Conservation (phyloP, 257 asterid species). For the Salvia splendens region DNA sequence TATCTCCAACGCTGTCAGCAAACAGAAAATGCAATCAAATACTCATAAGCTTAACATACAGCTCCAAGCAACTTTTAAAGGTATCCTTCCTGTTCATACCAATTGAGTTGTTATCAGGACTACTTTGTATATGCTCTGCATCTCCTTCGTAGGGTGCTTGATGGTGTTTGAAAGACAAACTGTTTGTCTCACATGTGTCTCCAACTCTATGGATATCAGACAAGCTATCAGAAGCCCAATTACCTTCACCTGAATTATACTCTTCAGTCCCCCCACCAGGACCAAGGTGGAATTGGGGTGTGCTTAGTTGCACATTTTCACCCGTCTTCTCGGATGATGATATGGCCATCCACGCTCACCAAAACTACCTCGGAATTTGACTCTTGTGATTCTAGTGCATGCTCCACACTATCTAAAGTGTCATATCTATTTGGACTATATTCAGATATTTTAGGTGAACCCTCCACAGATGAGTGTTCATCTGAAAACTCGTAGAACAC, state of each 20-base stretch:
- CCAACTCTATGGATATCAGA: conserved; percentile 35
- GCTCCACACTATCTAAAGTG: conserved; percentile 59
- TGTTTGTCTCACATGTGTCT: conserved; percentile 24
- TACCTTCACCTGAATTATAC: conserved; percentile 45
- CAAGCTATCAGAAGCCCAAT: conserved; percentile 51
- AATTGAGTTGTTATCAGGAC: conserved; percentile 36
- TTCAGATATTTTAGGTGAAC: conserved; percentile 62
- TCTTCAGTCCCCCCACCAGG: conserved; percentile 67
- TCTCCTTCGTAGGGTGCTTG: conserved; percentile 41
- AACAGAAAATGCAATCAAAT: conserved; percentile 9
- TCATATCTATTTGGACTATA: conserved; percentile 61
- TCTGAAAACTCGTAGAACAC: conserved; percentile 75
- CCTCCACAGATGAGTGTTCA: conserved; percentile 64
- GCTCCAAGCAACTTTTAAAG: conserved; percentile 80
- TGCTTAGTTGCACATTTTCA: conserved; percentile 59
- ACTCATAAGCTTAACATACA: conserved; percentile 27
- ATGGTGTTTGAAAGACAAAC: conserved; percentile 30
- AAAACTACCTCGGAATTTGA: conserved; percentile 80
- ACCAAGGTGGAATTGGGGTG: conserved; percentile 78
- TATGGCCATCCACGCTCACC: conserved; percentile 94
- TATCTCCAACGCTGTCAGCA: conserved; percentile 63
- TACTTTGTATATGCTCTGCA: conserved; percentile 32
- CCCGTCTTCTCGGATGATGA: conserved; percentile 57
- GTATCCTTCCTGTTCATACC: conserved; percentile 49
- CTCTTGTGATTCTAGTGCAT: conserved; percentile 55